A percentile compares a stretch with the other conserved stretches of the same genome.
Evolutionary conservation across 352 stramenopile species (phyloP).

Genomic region (Globisporangium alternatum): DNA sequence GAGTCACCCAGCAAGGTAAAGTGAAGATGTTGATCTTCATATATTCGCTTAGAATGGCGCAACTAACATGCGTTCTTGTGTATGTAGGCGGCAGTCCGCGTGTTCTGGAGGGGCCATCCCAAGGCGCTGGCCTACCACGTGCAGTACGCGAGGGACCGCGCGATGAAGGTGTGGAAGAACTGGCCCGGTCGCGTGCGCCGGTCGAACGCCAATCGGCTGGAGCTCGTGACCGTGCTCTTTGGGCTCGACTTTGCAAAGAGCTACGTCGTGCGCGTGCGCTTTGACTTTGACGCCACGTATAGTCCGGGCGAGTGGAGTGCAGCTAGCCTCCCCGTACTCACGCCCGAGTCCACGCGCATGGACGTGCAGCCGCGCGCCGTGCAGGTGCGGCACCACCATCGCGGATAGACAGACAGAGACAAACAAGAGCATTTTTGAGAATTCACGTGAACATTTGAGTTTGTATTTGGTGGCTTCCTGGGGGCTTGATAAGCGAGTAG

Average conservation of each 20-base stretch:
- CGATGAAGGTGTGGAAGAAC: slow-evolving; percentile 80
- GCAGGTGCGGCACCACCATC: slow-evolving; percentile 2
- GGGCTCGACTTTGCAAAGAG: slow-evolving; percentile 72
- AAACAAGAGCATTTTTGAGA: background rate
- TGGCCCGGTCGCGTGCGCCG: slow-evolving; percentile 51
- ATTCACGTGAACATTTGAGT: too few relatives aligned
- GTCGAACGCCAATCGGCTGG: slow-evolving; percentile 44
- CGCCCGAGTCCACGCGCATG: slow-evolving; percentile 22
- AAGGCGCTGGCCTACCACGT: slow-evolving; percentile 58
- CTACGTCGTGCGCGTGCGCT: slow-evolving; percentile 72
- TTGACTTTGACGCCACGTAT: slow-evolving; percentile 51
- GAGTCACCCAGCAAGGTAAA: slow-evolving; percentile 66
- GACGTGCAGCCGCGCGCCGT: background rate
- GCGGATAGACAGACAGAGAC: background rate
- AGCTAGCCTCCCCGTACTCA: slow-evolving; percentile 44
- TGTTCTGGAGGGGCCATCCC: slow-evolving; percentile 52
- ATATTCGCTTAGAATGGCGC: background rate
- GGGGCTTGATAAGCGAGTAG: too few relatives aligned
- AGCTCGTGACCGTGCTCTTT: slow-evolving; percentile 62
- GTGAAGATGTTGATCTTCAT: too few relatives aligned
- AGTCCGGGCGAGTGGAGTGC: slow-evolving; percentile 58
- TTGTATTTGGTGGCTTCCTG: too few relatives aligned
- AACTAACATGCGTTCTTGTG: background rate
- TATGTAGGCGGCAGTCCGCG: slow-evolving; percentile 55
- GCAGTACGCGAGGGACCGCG: slow-evolving; percentile 69